These are phyloP conservation scores for Pyrus hybrid DNA, from an alignment of 331 rosid species.

Conservation along the genomic window DNA sequence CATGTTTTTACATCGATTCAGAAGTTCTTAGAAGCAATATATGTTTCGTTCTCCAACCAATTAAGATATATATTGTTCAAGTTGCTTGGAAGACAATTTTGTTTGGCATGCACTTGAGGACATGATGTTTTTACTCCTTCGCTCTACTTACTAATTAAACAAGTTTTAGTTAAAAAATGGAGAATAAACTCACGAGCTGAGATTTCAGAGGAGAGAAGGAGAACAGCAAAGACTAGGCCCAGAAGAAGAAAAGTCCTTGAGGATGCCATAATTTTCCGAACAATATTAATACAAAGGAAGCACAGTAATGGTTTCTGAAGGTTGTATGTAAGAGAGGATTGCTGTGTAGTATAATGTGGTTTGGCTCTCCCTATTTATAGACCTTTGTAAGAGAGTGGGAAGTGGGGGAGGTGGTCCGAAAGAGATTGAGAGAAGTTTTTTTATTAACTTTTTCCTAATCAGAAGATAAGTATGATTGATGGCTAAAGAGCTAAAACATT, in stretches of 20 bases:
- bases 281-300: too few relatives aligned
- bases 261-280: neutral
- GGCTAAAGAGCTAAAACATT: neutral
- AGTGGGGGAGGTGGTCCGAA: neutral
- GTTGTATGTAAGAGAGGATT: neutral
- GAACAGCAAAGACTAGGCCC: slow-evolving; percentile 1
- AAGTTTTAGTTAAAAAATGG: neutral
- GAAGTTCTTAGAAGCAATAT: too few relatives aligned
- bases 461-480: neutral
- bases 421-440: neutral
- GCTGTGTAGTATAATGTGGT: neutral
- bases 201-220: neutral
- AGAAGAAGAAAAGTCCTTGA: neutral
- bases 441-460: neutral
- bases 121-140: too few relatives aligned
- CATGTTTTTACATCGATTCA: too few relatives aligned
- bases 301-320: too few relatives aligned
- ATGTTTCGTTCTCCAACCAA: too few relatives aligned
- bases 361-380: neutral
- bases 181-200: neutral
- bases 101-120: too few relatives aligned
- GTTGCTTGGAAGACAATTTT: too few relatives aligned
- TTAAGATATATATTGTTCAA: too few relatives aligned
- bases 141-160: neutral
- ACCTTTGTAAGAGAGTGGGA: neutral